Conservation (phyloP, 257 asterid species). For the Scutellaria galericulata region DNA sequence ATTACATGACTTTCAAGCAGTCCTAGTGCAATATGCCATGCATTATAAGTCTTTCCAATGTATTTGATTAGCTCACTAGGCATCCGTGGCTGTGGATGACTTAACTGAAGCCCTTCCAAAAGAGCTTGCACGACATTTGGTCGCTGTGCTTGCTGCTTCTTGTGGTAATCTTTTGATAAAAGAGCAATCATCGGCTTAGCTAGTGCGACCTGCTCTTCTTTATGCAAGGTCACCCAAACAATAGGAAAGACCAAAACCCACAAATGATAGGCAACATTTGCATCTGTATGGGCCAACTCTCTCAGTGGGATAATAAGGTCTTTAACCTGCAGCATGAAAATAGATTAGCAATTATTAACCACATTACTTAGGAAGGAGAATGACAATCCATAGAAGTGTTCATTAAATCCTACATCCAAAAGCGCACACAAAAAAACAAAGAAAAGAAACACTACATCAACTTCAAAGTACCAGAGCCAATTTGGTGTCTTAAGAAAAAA, state of each 20-base stretch:
- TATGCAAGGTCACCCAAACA: constrained; percentile 98
- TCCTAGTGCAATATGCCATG: constrained; percentile 93
- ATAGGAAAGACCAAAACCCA: constrained; percentile 99
- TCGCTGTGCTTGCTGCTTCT: constrained; percentile 89
- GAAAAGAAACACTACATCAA: constrained; percentile 3
- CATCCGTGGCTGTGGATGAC: constrained; percentile 99
- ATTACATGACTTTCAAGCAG: constrained; percentile 97
- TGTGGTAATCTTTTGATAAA: constrained; percentile 94
- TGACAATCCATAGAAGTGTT: constrained; percentile 9
- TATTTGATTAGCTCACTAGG: constrained; percentile 97
- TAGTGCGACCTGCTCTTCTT: constrained; percentile 92
- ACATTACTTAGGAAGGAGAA: constrained; percentile 23
- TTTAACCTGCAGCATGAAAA: constrained; percentile 62
- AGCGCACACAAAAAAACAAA: constrained; percentile 4
- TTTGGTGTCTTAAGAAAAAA: constrained; percentile 9
- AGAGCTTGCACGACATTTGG: constrained; percentile 99
- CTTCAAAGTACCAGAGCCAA: constrained; percentile 17
- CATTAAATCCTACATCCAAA: constrained; percentile 2
- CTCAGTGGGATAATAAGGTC: constrained; percentile 93
- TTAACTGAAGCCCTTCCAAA: constrained; percentile 94
- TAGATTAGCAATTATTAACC: constrained; percentile 27
- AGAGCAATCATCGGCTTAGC: constrained; percentile 98
- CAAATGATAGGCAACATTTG: constrained; percentile 92
- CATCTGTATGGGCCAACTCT: constrained; percentile 94
- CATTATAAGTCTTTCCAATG: constrained; percentile 97